phyloP scores from a whole-genome alignment of 305 asterid species.

The Fraxinus sp. region DNA sequence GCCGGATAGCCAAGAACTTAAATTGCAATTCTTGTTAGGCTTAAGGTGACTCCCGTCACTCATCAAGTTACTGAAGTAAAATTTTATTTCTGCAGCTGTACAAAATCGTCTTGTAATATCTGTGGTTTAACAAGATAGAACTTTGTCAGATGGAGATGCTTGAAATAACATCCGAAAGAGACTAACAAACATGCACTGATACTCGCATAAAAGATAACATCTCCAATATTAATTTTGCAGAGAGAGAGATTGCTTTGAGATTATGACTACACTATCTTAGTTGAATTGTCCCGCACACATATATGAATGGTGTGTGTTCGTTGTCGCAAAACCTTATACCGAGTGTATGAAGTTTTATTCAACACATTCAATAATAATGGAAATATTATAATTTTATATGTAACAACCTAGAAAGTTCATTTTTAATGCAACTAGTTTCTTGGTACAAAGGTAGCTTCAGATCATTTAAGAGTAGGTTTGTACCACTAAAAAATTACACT shows the following conservation, averaged over 20 bases:
- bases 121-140: constrained; percentile 30
- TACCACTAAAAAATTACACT: neutral
- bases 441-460: neutral
- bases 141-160: constrained; percentile 13
- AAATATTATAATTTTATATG: neutral
- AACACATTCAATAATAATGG: neutral
- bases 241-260: neutral
- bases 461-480: neutral
- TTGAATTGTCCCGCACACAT: neutral
- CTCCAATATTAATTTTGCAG: neutral
- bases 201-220: neutral
- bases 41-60: constrained; percentile 34
- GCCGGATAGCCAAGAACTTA: constrained; percentile 67
- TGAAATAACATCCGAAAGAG: neutral
- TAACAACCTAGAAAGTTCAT: neutral
- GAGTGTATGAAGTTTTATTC: neutral
- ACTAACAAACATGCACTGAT: neutral
- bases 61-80: constrained; percentile 54
- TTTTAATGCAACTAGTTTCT: neutral
- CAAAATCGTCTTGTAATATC: constrained; percentile 66
- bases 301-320: neutral
- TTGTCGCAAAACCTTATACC: neutral
- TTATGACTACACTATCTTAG: neutral
- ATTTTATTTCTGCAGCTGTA: constrained; percentile 70
- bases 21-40: constrained; percentile 76